A percentile compares a stretch with the other conserved stretches of the same genome.
phyloP scores from a whole-genome alignment of 75 land plant genomes.

The Cupressus sempervirens region DNA sequence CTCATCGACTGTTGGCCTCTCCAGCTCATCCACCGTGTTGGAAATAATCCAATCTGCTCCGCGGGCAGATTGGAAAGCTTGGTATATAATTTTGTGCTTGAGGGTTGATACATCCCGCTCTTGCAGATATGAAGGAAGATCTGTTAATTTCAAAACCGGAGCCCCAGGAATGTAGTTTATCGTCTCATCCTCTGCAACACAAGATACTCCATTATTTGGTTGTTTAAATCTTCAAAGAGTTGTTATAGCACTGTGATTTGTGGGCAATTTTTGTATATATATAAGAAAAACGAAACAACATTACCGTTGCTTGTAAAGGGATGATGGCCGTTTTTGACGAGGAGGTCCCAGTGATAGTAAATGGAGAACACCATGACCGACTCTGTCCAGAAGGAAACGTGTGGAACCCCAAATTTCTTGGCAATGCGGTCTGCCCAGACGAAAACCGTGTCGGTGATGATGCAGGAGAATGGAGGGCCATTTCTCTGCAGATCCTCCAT shows the following conservation, averaged over 20 bases:
- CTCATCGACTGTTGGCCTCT: slow-evolving; percentile 23
- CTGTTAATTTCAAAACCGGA: slow-evolving; percentile 24
- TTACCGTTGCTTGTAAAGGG: slow-evolving; percentile 23
- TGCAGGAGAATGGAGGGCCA: slow-evolving; percentile 19
- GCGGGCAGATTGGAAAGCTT: slow-evolving; percentile 32
- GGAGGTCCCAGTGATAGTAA: slow-evolving; percentile 33
- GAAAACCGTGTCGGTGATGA: slow-evolving; percentile 41
- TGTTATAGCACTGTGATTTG: neutral
- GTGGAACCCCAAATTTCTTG: slow-evolving; percentile 28
- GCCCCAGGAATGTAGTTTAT: slow-evolving; percentile 43
- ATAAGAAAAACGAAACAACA: neutral
- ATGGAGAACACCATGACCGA: slow-evolving; percentile 31
- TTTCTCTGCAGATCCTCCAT: neutral
- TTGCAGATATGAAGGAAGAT: slow-evolving; percentile 44
- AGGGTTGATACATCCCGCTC: slow-evolving; percentile 17
- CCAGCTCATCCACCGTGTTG: slow-evolving; percentile 44
- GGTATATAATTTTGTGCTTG: slow-evolving; percentile 26
- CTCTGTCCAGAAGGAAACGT: slow-evolving; percentile 44
- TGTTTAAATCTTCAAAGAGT: too few species aligned
- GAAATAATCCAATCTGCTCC: slow-evolving; percentile 32
- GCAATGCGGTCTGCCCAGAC: slow-evolving; percentile 28
- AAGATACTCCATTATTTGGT: neutral
- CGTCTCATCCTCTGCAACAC: slow-evolving; percentile 16
- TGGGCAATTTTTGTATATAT: neutral
- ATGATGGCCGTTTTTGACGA: slow-evolving; percentile 24